Conservation (phyloP, 164 flowering plant genomes). For the Akebia trifoliata region DNA sequence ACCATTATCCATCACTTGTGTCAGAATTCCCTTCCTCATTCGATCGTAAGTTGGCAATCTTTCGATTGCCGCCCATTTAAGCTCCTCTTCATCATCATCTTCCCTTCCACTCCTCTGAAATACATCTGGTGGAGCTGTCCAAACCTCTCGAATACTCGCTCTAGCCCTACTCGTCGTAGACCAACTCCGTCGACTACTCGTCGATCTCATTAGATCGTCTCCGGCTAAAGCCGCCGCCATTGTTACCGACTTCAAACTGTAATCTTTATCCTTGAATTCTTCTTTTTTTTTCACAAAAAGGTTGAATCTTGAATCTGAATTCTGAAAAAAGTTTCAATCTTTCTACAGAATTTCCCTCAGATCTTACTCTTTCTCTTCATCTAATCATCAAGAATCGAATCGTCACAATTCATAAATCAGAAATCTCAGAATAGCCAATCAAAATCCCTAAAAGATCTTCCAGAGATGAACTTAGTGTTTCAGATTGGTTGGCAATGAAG, state of each 20-base stretch:
- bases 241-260: background rate
- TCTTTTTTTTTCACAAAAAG: too few relatives aligned
- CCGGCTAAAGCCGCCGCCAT: constrained; percentile 30
- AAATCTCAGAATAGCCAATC: too few relatives aligned
- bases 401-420: too few relatives aligned
- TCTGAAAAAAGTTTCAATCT: too few relatives aligned
- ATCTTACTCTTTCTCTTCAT: too few relatives aligned
- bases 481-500: too few relatives aligned
- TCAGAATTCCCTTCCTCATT: constrained; percentile 38
- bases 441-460: too few relatives aligned
- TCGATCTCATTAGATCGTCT: constrained; percentile 26
- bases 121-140: constrained; percentile 30
- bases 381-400: too few relatives aligned
- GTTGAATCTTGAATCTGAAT: background rate
- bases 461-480: too few relatives aligned
- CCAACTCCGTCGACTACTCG: constrained; percentile 33
- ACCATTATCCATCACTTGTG: constrained; percentile 39
- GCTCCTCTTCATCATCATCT: constrained; percentile 50
- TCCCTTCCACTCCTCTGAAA: constrained; percentile 28
- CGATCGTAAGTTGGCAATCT: constrained; percentile 64
- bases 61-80: constrained; percentile 73
- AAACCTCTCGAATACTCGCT: constrained; percentile 33
- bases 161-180: constrained; percentile 27
- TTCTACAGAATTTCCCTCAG: too few relatives aligned
- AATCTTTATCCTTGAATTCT: background rate